Percentiles rank a stretch among this genome's conserved stretches.
These are phyloP conservation scores for Volutella citrinella DNA, from an alignment of 2,329 filamentous ascomycete genomes.

Conservation along the genomic window DNA sequence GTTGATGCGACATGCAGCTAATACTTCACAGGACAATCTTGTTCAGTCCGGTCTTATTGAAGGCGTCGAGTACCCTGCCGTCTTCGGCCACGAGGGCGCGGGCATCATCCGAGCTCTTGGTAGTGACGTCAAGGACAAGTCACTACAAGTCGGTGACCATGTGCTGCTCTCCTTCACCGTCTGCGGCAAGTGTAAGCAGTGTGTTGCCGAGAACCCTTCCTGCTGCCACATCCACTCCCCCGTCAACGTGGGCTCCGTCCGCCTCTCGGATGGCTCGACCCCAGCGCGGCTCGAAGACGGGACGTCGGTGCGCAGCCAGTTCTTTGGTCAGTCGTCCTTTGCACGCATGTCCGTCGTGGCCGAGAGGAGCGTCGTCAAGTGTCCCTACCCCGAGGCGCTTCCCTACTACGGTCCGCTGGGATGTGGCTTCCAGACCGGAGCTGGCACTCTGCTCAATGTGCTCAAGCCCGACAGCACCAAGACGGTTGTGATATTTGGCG, in stretches of 20 bases:
- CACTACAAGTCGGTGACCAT: slow-evolving; percentile 7
- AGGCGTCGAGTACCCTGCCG: slow-evolving; percentile 10
- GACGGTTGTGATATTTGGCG: slow-evolving; percentile 7
- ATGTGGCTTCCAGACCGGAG: slow-evolving; percentile 12
- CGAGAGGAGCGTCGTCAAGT: slow-evolving; percentile 11
- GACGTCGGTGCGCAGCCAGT: slow-evolving; percentile 7
- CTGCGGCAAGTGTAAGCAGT: slow-evolving; percentile 12
- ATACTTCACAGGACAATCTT: slow-evolving; percentile 3
- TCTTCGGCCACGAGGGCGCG: slow-evolving; percentile 11
- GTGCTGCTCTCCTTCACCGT: slow-evolving; percentile 13
- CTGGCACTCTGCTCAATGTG: slow-evolving; percentile 8
- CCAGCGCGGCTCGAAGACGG: slow-evolving; percentile 8
- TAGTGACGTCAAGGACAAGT: slow-evolving; percentile 4
- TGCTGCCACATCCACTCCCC: slow-evolving; percentile 10
- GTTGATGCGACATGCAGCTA: not conserved
- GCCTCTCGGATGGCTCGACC: slow-evolving; percentile 9
- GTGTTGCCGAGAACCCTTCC: slow-evolving; percentile 7
- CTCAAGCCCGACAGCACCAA: slow-evolving; percentile 8
- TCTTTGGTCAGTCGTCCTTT: slow-evolving; percentile 12
- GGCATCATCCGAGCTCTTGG: slow-evolving; percentile 8
- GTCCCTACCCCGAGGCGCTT: slow-evolving; percentile 9
- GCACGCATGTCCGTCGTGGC: slow-evolving; percentile 8
- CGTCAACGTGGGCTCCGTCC: slow-evolving; percentile 9
- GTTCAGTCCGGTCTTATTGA: slow-evolving; percentile 7
- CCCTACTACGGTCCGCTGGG: slow-evolving; percentile 9